Base-by-base conservation (phyloP, 495 filamentous ascomycete genomes). In the Neurospora discreta region DNA sequence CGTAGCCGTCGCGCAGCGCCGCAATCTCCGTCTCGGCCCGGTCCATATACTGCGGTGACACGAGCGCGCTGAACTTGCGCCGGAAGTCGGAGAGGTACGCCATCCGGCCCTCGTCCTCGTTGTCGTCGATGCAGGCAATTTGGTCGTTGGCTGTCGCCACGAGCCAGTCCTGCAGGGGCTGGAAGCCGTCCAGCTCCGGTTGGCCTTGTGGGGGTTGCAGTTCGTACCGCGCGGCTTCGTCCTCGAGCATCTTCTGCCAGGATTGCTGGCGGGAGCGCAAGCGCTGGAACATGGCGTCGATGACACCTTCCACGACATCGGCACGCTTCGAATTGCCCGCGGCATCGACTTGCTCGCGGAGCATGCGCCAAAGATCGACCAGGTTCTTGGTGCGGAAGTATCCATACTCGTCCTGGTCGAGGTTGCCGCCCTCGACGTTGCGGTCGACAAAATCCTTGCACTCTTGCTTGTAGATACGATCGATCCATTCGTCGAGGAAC, bases 61-160 rank as follows among this genome's bases (percentile, higher is more conserved):
- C 93, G 15, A 95, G 82, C 3, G 90, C 82, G 74, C 89, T 89
- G 77, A 95, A 89, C 74, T 94, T 92, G 73, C 86, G 86, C 72
- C 88, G 89, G 87, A 97, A 98, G 74, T 89, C 87, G 11, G 90
- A 88, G 52, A 98, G 85, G 83, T 96, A 96, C 39, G 90, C 90
- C 39, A 90, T 75, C 44, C 90, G 89, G 60, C 86, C 88, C 40
- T 89, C 88, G 68, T 92, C 90, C 72, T 89, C 89, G 71, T 87
- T 88, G 79, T 98, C 95, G 78, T 97, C 94, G 77, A 98, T 98
- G 81, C 93, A 97, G 70, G 92, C 92, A 75, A 99, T 98, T 79
- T 99, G 95, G 81, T 99, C 95, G 81, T 98, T 99, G 72, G 95
- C 95, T 69, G 96, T 91, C n/a, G 95, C 94, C 30, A 98, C 87